phyloP scores from a whole-genome alignment of 2,329 filamentous ascomycete species.

The Daldinia eschscholtzii region DNA sequence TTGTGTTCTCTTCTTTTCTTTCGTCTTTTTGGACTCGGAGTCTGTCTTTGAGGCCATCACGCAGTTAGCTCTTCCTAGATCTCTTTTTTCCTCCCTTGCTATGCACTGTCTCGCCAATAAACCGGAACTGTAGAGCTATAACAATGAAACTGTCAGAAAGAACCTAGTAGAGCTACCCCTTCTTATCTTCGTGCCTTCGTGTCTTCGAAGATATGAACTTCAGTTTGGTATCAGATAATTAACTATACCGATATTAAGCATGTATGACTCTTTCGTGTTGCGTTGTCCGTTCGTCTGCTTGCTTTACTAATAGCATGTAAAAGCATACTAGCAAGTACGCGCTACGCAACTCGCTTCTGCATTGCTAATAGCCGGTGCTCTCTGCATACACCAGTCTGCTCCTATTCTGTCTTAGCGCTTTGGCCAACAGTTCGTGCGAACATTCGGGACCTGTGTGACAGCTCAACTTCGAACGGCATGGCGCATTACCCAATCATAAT shows the following conservation, averaged over 20 bases:
- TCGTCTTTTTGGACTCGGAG: conserved; percentile 33
- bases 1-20: conserved; percentile 39
- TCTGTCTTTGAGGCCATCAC: conserved; percentile 44
- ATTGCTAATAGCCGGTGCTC: conserved; percentile 18
- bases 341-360: conserved; percentile 15
- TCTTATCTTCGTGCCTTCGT: not conserved
- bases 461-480: conserved; percentile 42
- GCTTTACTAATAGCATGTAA: conserved; percentile 8
- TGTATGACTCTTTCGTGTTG: conserved; percentile 12
- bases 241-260: conserved; percentile 1
- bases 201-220: not conserved
- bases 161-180: conserved; percentile 10
- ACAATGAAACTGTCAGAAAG: conserved; percentile 37
- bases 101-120: conserved; percentile 35
- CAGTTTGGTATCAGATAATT: not conserved
- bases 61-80: conserved; percentile 24
- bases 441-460: conserved; percentile 49
- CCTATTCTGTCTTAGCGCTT: conserved; percentile 49
- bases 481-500: conserved; percentile 27
- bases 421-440: conserved; percentile 54
- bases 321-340: conserved; percentile 18
- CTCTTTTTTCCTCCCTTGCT: conserved; percentile 34
- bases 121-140: conserved; percentile 31
- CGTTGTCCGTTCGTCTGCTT: conserved; percentile 19
- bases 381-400: conserved; percentile 24